Evolutionary conservation across 2,329 filamentous ascomycete species (phyloP).

Genomic region (Acrodontium crateriforme): DNA sequence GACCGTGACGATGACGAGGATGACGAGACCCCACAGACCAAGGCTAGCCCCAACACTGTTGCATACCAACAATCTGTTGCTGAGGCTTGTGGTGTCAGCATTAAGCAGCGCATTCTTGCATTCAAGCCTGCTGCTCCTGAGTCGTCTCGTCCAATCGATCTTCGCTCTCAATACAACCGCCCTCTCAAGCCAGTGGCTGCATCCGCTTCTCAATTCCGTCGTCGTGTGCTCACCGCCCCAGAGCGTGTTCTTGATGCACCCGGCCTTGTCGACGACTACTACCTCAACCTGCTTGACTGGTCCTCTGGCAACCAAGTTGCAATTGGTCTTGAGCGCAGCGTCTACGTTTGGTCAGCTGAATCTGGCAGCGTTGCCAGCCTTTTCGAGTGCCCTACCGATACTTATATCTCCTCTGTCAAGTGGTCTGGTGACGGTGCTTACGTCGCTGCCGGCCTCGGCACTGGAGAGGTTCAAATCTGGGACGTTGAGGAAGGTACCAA

Average conservation of each 20-base stretch:
- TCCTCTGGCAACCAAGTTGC: slow-evolving; percentile 95
- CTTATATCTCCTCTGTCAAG: slow-evolving; percentile 95
- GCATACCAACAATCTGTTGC: slow-evolving; percentile 89
- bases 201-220: slow-evolving; percentile 71
- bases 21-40: slow-evolving; percentile 44
- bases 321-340: slow-evolving; percentile 89
- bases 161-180: slow-evolving; percentile 95
- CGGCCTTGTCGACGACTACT: slow-evolving; percentile 95
- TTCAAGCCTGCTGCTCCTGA: slow-evolving; percentile 98
- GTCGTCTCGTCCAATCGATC: slow-evolving; percentile 94
- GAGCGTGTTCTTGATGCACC: slow-evolving; percentile 94
- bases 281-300: slow-evolving; percentile 97
- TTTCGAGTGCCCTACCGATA: slow-evolving; percentile 75
- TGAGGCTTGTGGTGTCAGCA: slow-evolving; percentile 77
- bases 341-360: slow-evolving; percentile 98
- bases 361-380: slow-evolving; percentile 80
- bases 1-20: slow-evolving; percentile 61
- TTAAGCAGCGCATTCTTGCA: slow-evolving; percentile 89
- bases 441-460: slow-evolving; percentile 85
- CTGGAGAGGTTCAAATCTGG: slow-evolving; percentile 98
- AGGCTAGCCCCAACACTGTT: slow-evolving; percentile 71
- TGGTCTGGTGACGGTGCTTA: slow-evolving; percentile 97
- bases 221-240: slow-evolving; percentile 84
- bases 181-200: slow-evolving; percentile 68
- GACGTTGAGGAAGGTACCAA: slow-evolving; percentile 90